These are phyloP conservation scores for Eucalyptus victrix DNA, from an alignment of 345 rosid genomes.

Conservation along the genomic window DNA sequence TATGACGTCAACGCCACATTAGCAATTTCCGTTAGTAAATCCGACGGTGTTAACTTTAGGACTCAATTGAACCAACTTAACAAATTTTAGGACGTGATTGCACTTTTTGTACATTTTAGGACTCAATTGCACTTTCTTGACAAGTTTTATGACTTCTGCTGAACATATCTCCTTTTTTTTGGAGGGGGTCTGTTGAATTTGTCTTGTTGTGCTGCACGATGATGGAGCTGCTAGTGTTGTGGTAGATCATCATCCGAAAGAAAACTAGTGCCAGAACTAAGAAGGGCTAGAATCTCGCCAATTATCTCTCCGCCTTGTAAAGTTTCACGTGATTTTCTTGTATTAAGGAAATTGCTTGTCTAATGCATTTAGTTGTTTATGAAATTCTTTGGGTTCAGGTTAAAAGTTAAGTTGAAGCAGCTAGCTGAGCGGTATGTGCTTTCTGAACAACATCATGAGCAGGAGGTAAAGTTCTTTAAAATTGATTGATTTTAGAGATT, in stretches of 20 bases:
- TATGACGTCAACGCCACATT: no score
- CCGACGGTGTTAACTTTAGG: no score
- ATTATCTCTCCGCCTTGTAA: background rate
- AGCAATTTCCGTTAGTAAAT: no score
- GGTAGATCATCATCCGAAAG: background rate
- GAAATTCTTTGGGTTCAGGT: conserved; percentile 23
- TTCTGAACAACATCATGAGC: conserved; percentile 67
- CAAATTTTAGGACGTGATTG: no score
- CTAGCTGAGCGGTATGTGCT: conserved; percentile 61
- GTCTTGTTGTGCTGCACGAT: background rate
- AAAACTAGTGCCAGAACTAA: background rate
- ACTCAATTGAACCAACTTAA: no score
- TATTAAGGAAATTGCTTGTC: background rate
- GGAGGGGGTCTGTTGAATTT: background rate
- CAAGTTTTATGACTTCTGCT: no score
- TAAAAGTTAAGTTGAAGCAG: conserved; percentile 70
- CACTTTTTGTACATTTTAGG: no score
- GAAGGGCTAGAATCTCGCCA: background rate
- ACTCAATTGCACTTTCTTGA: no score
- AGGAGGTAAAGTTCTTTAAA: conserved; percentile 27
- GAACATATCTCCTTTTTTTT: no score
- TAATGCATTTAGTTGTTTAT: background rate
- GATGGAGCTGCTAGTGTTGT: background rate
- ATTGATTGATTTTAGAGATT: background rate
- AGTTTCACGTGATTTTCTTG: background rate